Conservation (phyloP, 371 early-diverging fungal species). For the Mucor ambiguus region DNA sequence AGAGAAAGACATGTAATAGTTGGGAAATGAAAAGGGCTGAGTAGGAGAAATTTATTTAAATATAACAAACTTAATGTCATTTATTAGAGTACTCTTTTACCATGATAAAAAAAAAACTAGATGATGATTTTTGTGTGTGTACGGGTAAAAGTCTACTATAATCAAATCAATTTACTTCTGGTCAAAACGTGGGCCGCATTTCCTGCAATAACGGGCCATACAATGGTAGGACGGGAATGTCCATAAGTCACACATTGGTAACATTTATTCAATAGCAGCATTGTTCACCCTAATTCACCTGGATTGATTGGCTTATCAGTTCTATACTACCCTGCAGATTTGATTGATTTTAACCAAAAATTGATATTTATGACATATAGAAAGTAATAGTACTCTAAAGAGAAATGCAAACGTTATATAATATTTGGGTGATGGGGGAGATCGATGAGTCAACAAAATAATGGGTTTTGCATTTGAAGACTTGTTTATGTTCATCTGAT, state of each 20-base stretch:
- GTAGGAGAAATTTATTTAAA: slow-evolving; percentile 7
- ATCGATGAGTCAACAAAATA: background rate
- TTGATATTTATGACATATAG: background rate
- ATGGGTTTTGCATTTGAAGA: background rate
- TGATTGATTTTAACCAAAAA: background rate
- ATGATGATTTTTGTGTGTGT: slow-evolving; percentile 1
- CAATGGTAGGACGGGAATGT: slow-evolving; percentile 19
- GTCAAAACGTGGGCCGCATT: slow-evolving; percentile 24
- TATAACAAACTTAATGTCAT: background rate
- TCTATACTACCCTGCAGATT: background rate
- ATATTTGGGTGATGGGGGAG: background rate
- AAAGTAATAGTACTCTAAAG: background rate
- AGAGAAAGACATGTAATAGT: background rate
- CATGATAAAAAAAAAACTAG: slow-evolving; percentile 1
- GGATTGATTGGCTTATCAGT: background rate
- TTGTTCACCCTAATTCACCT: background rate
- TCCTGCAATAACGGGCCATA: slow-evolving; percentile 25
- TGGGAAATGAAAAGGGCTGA: slow-evolving; percentile 4
- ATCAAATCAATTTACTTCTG: slow-evolving; percentile 32
- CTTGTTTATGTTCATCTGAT: background rate
- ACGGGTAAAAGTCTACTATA: slow-evolving; percentile 8
- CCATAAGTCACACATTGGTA: background rate
- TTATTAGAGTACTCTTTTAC: background rate
- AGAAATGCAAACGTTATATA: no score
- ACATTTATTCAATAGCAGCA: slow-evolving; percentile 6